Base-by-base conservation (phyloP, 2,329 filamentous ascomycete species). In the Aschersonia sp. region DNA sequence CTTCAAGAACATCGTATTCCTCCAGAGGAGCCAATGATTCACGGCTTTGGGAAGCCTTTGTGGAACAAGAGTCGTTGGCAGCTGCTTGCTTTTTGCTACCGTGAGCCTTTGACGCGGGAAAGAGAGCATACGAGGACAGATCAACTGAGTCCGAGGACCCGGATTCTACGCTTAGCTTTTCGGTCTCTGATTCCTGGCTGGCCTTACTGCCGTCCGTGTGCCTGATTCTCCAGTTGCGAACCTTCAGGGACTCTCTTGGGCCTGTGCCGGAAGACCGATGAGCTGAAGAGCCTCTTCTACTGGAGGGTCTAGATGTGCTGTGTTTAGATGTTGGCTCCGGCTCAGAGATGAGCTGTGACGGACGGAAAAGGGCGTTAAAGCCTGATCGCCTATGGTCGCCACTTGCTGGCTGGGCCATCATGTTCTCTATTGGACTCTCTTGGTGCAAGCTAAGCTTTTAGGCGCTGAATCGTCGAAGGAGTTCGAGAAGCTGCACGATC, bases 141-240 rank as follows among this genome's bases (percentile, higher is more conserved):
- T 22, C 40, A 7, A 22, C 2, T 41, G 40, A 41, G 40, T 41
- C 40, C 2, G 14, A 12, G 9, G n/a, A 12, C 2, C n/a, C 14
- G 7, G 10, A 7, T 11, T 7, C 14, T 12, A n/a, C 40, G n/a
- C 14, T 41, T 7, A 41, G 10, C 10, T 22, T 12, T 7, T 41
- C 40, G 9, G 10, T 4, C 9, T n/a, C 40, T 22, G 40, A 22
- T 7, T 43, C 45, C 11, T 35, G 41, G 11, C 12, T 31, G 22
- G 31, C 44, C 37, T 4, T 43, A 22, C 44, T 46, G 9, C 44
- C 44, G 32, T 48, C 47, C 12, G 44, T 40, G 12, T 41, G 44
- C 44, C 49, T 48, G 14, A 12, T 40, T 37, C 49, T 43, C 49
- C 49, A 50, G 22, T 50, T 48, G 12, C 45, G 37, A 31, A 48